phyloP scores from a whole-genome alignment of 176 grass and related monocot species.

The Ampelocalamus luodianensis region DNA sequence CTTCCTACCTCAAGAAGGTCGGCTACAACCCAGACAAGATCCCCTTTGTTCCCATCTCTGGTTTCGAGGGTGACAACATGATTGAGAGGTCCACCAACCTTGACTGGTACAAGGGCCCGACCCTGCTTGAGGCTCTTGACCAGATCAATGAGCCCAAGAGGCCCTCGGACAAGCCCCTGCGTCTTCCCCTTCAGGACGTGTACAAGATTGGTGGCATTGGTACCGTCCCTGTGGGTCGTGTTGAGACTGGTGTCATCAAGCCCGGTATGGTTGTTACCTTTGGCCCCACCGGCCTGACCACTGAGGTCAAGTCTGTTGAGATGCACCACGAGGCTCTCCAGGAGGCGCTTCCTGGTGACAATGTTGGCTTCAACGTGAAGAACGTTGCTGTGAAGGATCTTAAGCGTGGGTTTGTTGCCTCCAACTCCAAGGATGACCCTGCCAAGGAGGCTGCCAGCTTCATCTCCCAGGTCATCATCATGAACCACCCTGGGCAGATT shows the following conservation, averaged over 20 bases:
- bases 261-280: conserved; percentile 89
- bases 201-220: conserved; percentile 99
- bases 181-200: conserved; percentile 91
- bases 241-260: conserved; percentile 81
- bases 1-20: conserved; percentile 80
- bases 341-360: conserved; percentile 82
- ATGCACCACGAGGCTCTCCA: conserved; percentile 91
- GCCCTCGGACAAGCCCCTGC: conserved; percentile 90
- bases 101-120: conserved; percentile 91
- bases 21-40: conserved; percentile 92
- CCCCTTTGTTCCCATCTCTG: conserved; percentile 79
- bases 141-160: conserved; percentile 81
- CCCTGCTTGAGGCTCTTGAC: conserved; percentile 87
- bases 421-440: conserved; percentile 95
- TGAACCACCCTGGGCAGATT: conserved; percentile 95
- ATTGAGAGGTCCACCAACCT: conserved; percentile 87
- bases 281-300: conserved; percentile 74
- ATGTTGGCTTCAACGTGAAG: conserved; percentile 86
- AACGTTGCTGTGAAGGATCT: conserved; percentile 91
- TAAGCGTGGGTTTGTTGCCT: conserved; percentile 78
- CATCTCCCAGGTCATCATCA: conserved; percentile 92
- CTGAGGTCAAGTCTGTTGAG: conserved; percentile 95
- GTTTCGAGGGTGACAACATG: conserved; percentile 91
- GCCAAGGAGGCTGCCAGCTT: conserved; percentile 86
- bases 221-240: conserved; percentile 77